A percentile compares a stretch with the other conserved stretches of the same genome.
These are phyloP conservation scores for Penstemon barbatus DNA, from an alignment of 257 asterid species.

Conservation along the genomic window DNA sequence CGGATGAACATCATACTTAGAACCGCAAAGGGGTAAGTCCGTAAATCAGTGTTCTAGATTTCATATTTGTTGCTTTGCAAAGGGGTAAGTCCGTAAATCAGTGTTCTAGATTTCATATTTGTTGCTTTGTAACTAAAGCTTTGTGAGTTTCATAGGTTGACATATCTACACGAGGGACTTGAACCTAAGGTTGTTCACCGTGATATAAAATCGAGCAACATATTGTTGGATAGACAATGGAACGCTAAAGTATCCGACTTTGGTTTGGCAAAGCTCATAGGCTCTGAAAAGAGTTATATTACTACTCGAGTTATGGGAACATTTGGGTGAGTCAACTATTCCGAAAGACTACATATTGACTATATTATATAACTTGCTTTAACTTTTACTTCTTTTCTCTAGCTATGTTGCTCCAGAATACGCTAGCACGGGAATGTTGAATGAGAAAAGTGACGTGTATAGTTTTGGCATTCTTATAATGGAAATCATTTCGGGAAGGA, in stretches of 20 bases:
- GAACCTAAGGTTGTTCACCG: conserved; percentile 96
- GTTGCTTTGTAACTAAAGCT: conserved; percentile 13
- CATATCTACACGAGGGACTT: conserved; percentile 89
- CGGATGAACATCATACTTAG: conserved; percentile 89
- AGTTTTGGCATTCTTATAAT: conserved; percentile 88
- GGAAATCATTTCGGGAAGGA: conserved; percentile 86
- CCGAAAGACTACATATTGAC: background rate
- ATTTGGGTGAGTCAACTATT: conserved; percentile 62
- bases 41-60: too few species aligned
- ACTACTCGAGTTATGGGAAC: conserved; percentile 98
- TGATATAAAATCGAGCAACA: conserved; percentile 88
- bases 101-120: background rate
- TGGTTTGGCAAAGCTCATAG: conserved; percentile 85
- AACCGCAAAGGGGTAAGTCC: conserved; percentile 80
- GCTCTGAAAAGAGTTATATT: conserved; percentile 75
- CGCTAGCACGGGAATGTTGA: conserved; percentile 93
- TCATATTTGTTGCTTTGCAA: conserved; percentile 31
- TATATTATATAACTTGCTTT: background rate
- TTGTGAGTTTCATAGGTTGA: conserved; percentile 47
- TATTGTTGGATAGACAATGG: conserved; percentile 76
- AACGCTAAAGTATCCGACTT: conserved; percentile 80
- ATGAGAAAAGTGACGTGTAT: conserved; percentile 85
- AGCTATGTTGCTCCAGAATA: conserved; percentile 92
- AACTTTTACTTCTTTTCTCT: conserved; percentile 20
- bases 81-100: conserved; percentile 53